Conservation (phyloP, 2,329 filamentous ascomycete genomes). For the Fusarium goolgardi region DNA sequence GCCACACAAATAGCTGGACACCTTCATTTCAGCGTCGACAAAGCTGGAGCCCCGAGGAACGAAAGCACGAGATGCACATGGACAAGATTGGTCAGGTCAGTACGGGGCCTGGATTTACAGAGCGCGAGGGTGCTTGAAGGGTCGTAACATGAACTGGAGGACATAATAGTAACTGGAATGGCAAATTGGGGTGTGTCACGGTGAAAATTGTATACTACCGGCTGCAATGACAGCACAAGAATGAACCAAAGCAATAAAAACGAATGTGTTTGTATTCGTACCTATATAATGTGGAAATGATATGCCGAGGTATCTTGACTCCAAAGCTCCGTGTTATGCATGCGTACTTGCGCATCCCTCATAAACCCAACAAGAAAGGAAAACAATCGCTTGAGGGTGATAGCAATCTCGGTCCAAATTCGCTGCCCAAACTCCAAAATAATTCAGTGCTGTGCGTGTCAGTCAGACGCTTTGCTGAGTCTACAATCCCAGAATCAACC, state of each 20-base stretch:
- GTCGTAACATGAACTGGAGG: not conserved
- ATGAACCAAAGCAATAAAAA: slow-evolving; percentile 11
- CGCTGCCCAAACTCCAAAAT: slow-evolving; percentile 27
- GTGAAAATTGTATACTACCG: slow-evolving; percentile 24
- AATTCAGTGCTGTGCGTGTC: not conserved
- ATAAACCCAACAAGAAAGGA: slow-evolving; percentile 1
- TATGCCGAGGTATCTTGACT: slow-evolving; percentile 39
- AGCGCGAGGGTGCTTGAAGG: slow-evolving; percentile 44
- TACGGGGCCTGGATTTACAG: slow-evolving; percentile 58
- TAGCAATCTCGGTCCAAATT: not conserved
- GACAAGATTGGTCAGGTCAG: slow-evolving; percentile 52
- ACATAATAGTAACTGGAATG: slow-evolving; percentile 3
- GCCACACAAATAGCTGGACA: slow-evolving; percentile 58
- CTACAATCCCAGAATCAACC: no score
- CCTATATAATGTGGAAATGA: slow-evolving; percentile 14
- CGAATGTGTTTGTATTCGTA: slow-evolving; percentile 23
- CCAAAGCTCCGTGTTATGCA: slow-evolving; percentile 31
- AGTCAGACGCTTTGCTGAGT: not conserved
- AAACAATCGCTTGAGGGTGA: slow-evolving; percentile 3
- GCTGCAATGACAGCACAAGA: not conserved
- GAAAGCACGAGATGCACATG: slow-evolving; percentile 65
- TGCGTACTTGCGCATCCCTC: slow-evolving; percentile 1
- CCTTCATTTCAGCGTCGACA: slow-evolving; percentile 58
- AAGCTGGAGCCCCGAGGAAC: slow-evolving; percentile 66
- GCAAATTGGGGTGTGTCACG: not conserved